Evolutionary conservation across 192 early-diverging fungal species (phyloP).

Genomic region (Coemansia biformis): DNA sequence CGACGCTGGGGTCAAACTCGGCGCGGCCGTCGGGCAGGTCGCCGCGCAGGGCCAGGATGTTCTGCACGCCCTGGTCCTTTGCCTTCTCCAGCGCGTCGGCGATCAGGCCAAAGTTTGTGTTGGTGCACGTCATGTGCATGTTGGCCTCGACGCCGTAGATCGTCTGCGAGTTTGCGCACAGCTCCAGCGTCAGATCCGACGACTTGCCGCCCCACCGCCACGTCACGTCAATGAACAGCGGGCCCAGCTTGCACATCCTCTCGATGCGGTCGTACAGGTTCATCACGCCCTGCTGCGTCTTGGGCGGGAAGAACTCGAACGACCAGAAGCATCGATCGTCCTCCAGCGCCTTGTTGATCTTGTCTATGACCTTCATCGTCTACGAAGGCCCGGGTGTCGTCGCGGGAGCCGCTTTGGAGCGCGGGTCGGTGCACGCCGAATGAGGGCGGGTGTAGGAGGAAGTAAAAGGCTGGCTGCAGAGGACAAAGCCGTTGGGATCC

Average conservation of each 20-base stretch:
- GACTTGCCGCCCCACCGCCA: conserved; percentile 93
- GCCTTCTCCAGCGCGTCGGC: conserved; percentile 81
- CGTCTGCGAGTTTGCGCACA: conserved; percentile 81
- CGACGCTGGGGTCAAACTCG: conserved; percentile 76
- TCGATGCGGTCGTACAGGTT: conserved; percentile 98
- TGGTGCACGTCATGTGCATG: conserved; percentile 99
- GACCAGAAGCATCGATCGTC: conserved; percentile 74
- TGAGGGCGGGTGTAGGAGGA: no score
- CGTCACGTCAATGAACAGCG: conserved; percentile 75
- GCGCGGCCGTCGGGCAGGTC: conserved; percentile 83
- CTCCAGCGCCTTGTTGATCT: conserved; percentile 61
- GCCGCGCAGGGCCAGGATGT: conserved; percentile 93
- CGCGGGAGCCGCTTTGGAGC: not conserved
- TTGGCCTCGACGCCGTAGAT: conserved; percentile 92
- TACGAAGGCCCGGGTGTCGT: not conserved
- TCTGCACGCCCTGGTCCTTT: conserved; percentile 89
- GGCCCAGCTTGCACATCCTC: conserved; percentile 89
- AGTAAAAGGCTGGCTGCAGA: no score
- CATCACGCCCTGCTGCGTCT: conserved; percentile 86
- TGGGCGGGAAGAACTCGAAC: conserved; percentile 98
- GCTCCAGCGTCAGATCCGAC: conserved; percentile 83
- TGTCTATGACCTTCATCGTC: conserved; percentile 71
- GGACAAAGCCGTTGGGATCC: no score
- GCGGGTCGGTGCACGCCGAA: no score
- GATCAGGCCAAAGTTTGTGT: conserved; percentile 88